These are phyloP conservation scores for Pythium guiyangense DNA, from an alignment of 352 stramenopile species.

Conservation along the genomic window DNA sequence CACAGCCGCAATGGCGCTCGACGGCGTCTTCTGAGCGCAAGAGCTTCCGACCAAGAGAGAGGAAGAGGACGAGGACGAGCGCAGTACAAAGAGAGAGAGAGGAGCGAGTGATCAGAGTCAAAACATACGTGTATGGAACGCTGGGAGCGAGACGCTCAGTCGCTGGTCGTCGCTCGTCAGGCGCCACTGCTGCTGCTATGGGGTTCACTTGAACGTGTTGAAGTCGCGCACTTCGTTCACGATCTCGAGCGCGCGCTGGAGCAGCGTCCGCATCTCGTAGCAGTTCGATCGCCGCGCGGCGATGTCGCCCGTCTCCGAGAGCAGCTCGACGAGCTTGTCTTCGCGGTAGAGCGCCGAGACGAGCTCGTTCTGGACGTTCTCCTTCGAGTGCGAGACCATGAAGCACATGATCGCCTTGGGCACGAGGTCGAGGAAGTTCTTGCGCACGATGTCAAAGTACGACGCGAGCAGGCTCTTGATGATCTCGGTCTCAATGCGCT, in stretches of 20 bases:
- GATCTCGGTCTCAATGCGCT: conserved; percentile 97
- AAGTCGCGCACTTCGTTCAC: conserved; percentile 98
- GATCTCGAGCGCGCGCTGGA: conserved; percentile 96
- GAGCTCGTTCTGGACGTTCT: conserved; percentile 98
- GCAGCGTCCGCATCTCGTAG: conserved; percentile 95
- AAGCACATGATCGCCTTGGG: conserved; percentile 99
- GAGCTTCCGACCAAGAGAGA: background rate
- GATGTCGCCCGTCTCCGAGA: conserved; percentile 96
- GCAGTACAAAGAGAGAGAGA: background rate
- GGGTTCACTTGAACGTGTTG: conserved; percentile 93
- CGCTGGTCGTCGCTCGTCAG: too few relatives aligned
- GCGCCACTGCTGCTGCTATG: too few relatives aligned
- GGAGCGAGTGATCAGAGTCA: background rate
- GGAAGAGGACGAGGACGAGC: too few relatives aligned
- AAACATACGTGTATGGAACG: background rate
- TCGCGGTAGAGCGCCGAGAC: conserved; percentile 97
- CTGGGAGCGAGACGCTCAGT: too few relatives aligned
- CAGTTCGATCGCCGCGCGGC: conserved; percentile 92
- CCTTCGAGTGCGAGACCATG: conserved; percentile 92
- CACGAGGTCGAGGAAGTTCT: conserved; percentile 99
- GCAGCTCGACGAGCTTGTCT: conserved; percentile 92
- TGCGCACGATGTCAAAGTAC: conserved; percentile 99
- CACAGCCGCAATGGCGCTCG: conserved; percentile 2
- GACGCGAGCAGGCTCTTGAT: conserved; percentile 97
- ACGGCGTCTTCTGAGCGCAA: conserved; percentile 9